Percentiles rank a stretch among this genome's conserved stretches.
phyloP scores from a whole-genome alignment of 1,284 basidiomycete genomes.

The Mycena sp. region DNA sequence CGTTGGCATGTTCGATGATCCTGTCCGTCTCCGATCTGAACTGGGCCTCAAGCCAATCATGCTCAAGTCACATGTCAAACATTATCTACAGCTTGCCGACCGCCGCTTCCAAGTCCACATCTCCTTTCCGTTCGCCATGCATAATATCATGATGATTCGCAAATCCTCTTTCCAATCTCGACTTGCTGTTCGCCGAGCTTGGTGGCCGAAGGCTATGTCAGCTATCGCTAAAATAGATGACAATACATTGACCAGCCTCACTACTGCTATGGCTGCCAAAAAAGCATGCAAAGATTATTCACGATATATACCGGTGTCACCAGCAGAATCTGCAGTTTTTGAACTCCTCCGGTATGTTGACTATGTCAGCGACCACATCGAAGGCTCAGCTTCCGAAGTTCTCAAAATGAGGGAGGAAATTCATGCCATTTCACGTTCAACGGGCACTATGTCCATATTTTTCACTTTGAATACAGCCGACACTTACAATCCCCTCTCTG shows the following conservation, averaged over 20 bases:
- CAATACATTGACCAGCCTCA: not conserved
- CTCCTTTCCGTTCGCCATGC: slow-evolving; percentile 24
- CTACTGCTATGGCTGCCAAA: not conserved
- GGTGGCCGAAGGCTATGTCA: slow-evolving; percentile 18
- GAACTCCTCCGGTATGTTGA: slow-evolving; percentile 13
- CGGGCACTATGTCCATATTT: slow-evolving; percentile 9
- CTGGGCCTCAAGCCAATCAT: slow-evolving; percentile 11
- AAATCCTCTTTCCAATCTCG: slow-evolving; percentile 12
- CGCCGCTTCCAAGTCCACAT: slow-evolving; percentile 25
- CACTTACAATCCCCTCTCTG: slow-evolving; percentile 20
- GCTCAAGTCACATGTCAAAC: slow-evolving; percentile 17
- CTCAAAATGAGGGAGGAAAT: slow-evolving; percentile 8
- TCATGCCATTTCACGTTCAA: not conserved
- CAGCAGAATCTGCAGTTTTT: too few species aligned
- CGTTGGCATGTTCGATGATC: slow-evolving; percentile 21
- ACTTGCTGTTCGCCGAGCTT: slow-evolving; percentile 17
- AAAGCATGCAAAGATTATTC: too few species aligned
- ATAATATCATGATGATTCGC: slow-evolving; percentile 23
- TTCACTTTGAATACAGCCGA: slow-evolving; percentile 16
- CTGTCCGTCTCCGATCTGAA: not conserved
- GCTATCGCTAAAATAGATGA: slow-evolving; percentile 5
- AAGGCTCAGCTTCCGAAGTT: slow-evolving; percentile 5
- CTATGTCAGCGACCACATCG: slow-evolving; percentile 13
- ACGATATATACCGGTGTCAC: too few species aligned
- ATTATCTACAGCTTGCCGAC: slow-evolving; percentile 12